phyloP scores from a whole-genome alignment of 305 asterid genomes.

The Rubia tinctorum region DNA sequence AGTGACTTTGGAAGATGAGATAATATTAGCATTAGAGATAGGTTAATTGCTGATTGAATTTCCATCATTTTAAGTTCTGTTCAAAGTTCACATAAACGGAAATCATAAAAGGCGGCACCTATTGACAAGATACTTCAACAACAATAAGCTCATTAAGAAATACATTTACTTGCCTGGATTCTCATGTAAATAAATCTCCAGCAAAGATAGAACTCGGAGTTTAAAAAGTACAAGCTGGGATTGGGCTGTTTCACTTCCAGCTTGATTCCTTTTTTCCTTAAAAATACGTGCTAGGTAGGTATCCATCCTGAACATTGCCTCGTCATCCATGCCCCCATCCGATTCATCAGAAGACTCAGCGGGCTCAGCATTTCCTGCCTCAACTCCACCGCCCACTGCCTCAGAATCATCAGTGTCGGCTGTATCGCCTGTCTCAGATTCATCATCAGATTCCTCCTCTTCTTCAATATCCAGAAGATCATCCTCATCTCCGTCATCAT shows the following conservation, averaged over 20 bases:
- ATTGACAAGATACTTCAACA: conserved; percentile 1
- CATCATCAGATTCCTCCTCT: conserved; percentile 84
- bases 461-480: conserved; percentile 85
- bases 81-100: neutral
- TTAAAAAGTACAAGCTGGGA: conserved; percentile 96
- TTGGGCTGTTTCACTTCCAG: conserved; percentile 92
- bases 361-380: conserved; percentile 38
- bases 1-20: too few species aligned
- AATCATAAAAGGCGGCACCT: neutral
- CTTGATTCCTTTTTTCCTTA: conserved; percentile 73
- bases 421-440: conserved; percentile 81
- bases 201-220: conserved; percentile 89
- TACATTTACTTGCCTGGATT: conserved; percentile 71
- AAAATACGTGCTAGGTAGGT: conserved; percentile 60
- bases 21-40: too few species aligned
- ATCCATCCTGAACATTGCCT: conserved; percentile 93
- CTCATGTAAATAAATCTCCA: conserved; percentile 91
- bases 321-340: conserved; percentile 95
- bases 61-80: neutral
- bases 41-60: neutral
- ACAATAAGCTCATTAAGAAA: conserved; percentile 5
- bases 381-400: conserved; percentile 51
- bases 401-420: conserved; percentile 77
- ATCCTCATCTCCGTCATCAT: conserved; percentile 49
- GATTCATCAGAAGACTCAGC: conserved; percentile 79